Percentiles rank a stretch among this genome's conserved stretches.
These are phyloP conservation scores for barrel medic (Medicago truncatula) DNA, from an alignment of 306 rosid species.

Conservation along the genomic window DNA sequence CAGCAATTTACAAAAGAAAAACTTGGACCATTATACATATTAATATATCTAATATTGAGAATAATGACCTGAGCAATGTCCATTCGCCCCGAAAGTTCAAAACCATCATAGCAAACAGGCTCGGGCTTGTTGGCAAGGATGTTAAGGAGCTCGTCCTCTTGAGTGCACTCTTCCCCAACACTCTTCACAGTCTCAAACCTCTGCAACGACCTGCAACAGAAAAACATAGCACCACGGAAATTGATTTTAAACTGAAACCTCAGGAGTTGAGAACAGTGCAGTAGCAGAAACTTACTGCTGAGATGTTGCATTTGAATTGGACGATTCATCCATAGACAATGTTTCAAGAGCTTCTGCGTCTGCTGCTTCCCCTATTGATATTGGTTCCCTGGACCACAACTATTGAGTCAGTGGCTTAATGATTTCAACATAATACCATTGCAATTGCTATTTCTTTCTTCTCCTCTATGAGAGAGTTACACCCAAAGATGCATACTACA, in stretches of 20 bases:
- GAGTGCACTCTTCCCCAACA: not conserved
- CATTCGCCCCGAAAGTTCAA: not conserved
- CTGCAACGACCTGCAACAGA: not conserved
- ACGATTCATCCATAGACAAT: not conserved
- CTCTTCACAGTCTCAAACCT: not conserved
- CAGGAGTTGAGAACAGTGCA: not conserved
- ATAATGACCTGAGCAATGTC: not conserved
- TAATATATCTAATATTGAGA: not conserved
- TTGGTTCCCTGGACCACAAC: not conserved
- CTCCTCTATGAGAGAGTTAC: not conserved
- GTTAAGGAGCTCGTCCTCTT: not conserved
- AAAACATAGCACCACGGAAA: not conserved
- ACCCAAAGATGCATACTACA: not conserved
- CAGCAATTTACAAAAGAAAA: too few relatives aligned
- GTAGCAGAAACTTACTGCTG: not conserved
- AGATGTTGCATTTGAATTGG: not conserved
- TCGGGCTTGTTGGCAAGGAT: conserved; percentile 55
- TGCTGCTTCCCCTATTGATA: not conserved
- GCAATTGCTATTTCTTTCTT: not conserved
- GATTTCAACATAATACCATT: not conserved
- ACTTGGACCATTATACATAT: too few relatives aligned
- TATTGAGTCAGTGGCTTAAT: not conserved
- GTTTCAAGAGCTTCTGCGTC: not conserved
- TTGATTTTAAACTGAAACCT: not conserved
- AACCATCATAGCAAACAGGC: not conserved